Percentiles rank a stretch among this genome's conserved stretches.
These are phyloP conservation scores for Ceratocystis colombiana DNA, from an alignment of 2,329 filamentous ascomycete species.

Conservation along the genomic window DNA sequence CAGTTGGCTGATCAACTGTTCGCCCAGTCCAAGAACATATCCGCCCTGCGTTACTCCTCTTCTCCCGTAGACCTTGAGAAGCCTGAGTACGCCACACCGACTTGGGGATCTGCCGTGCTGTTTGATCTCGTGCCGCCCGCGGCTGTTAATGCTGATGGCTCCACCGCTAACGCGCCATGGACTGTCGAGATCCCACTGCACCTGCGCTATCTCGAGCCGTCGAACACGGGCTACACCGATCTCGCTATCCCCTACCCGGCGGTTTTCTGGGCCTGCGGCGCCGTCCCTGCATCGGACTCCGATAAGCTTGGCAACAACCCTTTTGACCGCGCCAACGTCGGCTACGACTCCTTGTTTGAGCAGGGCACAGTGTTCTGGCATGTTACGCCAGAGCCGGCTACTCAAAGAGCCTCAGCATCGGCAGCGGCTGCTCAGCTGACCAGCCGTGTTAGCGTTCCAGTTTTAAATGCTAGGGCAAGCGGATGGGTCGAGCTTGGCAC, in stretches of 20 bases:
- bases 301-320: constrained; percentile 65
- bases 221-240: constrained; percentile 42
- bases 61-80: constrained; percentile 83
- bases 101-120: constrained; percentile 72
- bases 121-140: constrained; percentile 57
- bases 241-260: constrained; percentile 66
- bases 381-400: constrained; percentile 36
- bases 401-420: not conserved
- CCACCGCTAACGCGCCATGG: constrained; percentile 38
- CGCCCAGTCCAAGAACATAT: constrained; percentile 68
- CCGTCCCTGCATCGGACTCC: constrained; percentile 41
- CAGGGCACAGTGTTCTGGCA: constrained; percentile 77
- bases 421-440: constrained; percentile 34
- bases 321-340: constrained; percentile 75
- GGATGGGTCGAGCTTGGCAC: constrained; percentile 47
- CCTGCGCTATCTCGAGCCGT: constrained; percentile 66
- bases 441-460: constrained; percentile 52
- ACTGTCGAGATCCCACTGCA: constrained; percentile 69
- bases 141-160: constrained; percentile 27
- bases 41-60: constrained; percentile 55
- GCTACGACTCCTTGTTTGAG: constrained; percentile 73
- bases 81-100: constrained; percentile 63
- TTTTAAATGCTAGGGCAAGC: constrained; percentile 47
- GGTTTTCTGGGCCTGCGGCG: constrained; percentile 82
- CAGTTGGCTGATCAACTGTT: constrained; percentile 70